Evolutionary conservation across 2,329 filamentous ascomycete species (phyloP), one percentile per base, ranked within the genome.

Genomic region (Aspergillus carbonarius): DNA sequence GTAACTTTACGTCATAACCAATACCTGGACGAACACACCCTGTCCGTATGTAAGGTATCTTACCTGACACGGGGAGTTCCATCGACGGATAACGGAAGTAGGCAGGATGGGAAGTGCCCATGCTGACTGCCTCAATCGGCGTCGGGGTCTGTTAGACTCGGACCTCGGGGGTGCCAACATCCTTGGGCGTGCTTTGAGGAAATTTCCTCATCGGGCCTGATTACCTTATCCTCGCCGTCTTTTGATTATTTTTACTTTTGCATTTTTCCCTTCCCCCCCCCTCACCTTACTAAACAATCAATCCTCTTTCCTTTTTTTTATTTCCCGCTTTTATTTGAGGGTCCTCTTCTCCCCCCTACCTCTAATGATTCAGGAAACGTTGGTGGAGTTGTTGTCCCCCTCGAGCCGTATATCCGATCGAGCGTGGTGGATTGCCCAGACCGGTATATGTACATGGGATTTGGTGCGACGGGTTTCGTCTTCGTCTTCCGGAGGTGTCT

Each of bases 161-260:
- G 64, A 62, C 58, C 60, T 65, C 64, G 64, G 64, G 63, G 64
- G 53, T 53, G 48, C 59, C 59, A 63, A 58, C 53, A 42, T 52
- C 53, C 53, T 49, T 55, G n/a, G n/a, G 13, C 10, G 37, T 37
- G 37, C 12, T 17, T 35, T 53, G 52, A 32, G 48, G 51, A 56
- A 59, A 63, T 60, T 63, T 58, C 55, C 48, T 59, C 54, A 54
- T 61, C 15, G 39, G 54, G 54, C n/a, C n/a, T 54, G 42, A 61
- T 54, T 59, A 59, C 53, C 44, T 59, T 51, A 58, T 50, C 55
- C 57, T 47, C 40, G 12, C 47, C 47, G 10, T 50, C 37, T 52
- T 32, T 12, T 27, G 12, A 23, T 25, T 48, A n/a, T 35, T 30
- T 30, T 34, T 44, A 8, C 9, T 10, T 23, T 44, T 32, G 15